phyloP scores from a whole-genome alignment of 2,329 filamentous ascomycete genomes.

The Fusarium pseudoanthophilum region DNA sequence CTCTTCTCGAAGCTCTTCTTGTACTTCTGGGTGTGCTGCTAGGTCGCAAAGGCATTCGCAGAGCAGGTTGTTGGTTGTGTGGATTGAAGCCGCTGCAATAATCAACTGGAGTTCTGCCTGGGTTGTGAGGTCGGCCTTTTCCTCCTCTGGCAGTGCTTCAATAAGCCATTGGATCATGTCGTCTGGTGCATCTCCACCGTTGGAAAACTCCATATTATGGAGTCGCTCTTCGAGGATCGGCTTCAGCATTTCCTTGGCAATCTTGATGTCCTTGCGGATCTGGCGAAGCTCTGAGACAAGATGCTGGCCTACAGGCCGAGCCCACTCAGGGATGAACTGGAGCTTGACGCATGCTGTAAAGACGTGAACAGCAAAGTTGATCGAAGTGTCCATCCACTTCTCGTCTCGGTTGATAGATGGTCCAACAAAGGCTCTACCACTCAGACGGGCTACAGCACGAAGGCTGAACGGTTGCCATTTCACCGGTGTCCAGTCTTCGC shows the following conservation, averaged over 20 bases:
- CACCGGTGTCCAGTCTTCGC: slow-evolving; percentile 65
- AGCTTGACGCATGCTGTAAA: slow-evolving; percentile 61
- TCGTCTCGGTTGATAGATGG: slow-evolving; percentile 61
- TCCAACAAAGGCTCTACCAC: slow-evolving; percentile 65
- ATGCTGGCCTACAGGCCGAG: slow-evolving; percentile 58
- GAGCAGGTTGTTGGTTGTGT: slow-evolving; percentile 57
- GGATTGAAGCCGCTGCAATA: slow-evolving; percentile 57
- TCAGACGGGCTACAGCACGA: slow-evolving; percentile 63
- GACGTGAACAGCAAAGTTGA: slow-evolving; percentile 62
- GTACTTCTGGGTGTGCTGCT: slow-evolving; percentile 58
- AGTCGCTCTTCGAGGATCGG: slow-evolving; percentile 60
- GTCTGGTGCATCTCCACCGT: slow-evolving; percentile 51
- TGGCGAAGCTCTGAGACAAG: slow-evolving; percentile 59
- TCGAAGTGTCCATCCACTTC: slow-evolving; percentile 63
- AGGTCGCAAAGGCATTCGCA: slow-evolving; percentile 64
- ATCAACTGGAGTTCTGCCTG: slow-evolving; percentile 59
- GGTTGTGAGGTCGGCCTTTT: slow-evolving; percentile 51
- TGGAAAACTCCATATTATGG: slow-evolving; percentile 52
- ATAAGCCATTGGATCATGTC: slow-evolving; percentile 60
- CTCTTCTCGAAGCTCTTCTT: slow-evolving; percentile 61
- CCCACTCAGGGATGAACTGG: slow-evolving; percentile 62
- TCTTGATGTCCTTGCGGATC: slow-evolving; percentile 56
- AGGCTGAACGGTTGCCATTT: slow-evolving; percentile 64
- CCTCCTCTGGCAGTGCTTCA: slow-evolving; percentile 53
- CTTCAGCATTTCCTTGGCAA: slow-evolving; percentile 55